These are phyloP conservation scores for Crinitomyces ghanaensis DNA, from an alignment of 805 yeast genomes.

Conservation along the genomic window DNA sequence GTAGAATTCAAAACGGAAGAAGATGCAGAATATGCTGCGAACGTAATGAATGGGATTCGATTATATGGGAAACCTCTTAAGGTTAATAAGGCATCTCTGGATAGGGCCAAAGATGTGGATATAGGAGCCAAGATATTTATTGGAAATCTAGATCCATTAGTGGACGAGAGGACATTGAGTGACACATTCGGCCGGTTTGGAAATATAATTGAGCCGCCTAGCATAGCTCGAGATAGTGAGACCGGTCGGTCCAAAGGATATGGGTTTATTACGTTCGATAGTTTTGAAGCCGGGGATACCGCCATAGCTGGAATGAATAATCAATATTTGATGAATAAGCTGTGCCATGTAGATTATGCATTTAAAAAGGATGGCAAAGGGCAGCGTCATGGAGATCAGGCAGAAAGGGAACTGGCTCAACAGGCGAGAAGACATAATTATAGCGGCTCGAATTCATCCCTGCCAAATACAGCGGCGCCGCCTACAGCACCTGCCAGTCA, in stretches of 20 bases:
- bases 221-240: slow-evolving; percentile 39
- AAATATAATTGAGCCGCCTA: slow-evolving; percentile 37
- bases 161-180: slow-evolving; percentile 45
- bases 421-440: slow-evolving; percentile 39
- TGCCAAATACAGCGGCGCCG: too few species aligned
- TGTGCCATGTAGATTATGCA: slow-evolving; percentile 56
- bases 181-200: slow-evolving; percentile 67
- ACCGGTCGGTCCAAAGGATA: slow-evolving; percentile 44
- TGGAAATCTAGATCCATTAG: slow-evolving; percentile 55
- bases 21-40: slow-evolving; percentile 62
- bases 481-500: too few species aligned
- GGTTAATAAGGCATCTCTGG: slow-evolving; percentile 35
- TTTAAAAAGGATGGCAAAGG: slow-evolving; percentile 47
- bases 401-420: slow-evolving; percentile 60
- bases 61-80: slow-evolving; percentile 52
- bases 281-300: slow-evolving; percentile 55
- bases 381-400: slow-evolving; percentile 66
- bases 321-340: slow-evolving; percentile 54
- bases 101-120: slow-evolving; percentile 21
- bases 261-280: slow-evolving; percentile 55
- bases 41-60: slow-evolving; percentile 46
- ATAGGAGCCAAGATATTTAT: slow-evolving; percentile 61
- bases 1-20: slow-evolving; percentile 48
- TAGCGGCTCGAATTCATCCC: too few species aligned
- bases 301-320: slow-evolving; percentile 64